Conservation (phyloP, 2,329 filamentous ascomycete genomes). For the Xylariaceae sp. region DNA sequence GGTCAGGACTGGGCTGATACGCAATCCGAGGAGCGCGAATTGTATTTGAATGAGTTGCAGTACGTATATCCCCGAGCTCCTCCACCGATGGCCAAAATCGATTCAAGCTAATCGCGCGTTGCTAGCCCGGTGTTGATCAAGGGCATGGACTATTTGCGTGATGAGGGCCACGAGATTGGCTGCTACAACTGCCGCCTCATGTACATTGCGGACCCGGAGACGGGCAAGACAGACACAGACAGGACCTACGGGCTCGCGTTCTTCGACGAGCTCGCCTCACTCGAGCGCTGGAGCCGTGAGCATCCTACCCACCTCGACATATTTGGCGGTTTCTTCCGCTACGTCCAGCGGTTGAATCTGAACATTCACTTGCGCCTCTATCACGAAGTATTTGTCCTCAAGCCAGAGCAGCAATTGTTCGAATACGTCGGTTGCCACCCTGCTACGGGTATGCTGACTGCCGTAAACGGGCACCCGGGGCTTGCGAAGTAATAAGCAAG, state of each 20-base stretch:
- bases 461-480: conserved; percentile 1
- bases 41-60: conserved; percentile 42
- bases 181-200: conserved; percentile 41
- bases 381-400: conserved; percentile 37
- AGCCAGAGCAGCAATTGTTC: conserved; percentile 35
- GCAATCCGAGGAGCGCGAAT: conserved; percentile 33
- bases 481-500: too few species aligned
- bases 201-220: conserved; percentile 31
- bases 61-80: too few species aligned
- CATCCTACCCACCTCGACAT: conserved; percentile 37
- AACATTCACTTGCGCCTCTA: conserved; percentile 33
- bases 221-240: conserved; percentile 21
- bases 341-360: conserved; percentile 32
- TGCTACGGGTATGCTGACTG: conserved; percentile 28
- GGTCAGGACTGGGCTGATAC: conserved; percentile 42
- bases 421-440: conserved; percentile 38
- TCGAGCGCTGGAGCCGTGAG: conserved; percentile 36
- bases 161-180: conserved; percentile 37
- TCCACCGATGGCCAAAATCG: too few species aligned
- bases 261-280: conserved; percentile 35
- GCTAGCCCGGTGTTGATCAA: conserved; percentile 31
- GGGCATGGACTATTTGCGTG: conserved; percentile 41
- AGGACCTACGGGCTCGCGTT: conserved; percentile 37
- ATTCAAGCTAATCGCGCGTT: too few species aligned
- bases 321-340: conserved; percentile 35